Evolutionary conservation across 257 asterid species (phyloP).

Genomic region (Capsicum rhomboideum): DNA sequence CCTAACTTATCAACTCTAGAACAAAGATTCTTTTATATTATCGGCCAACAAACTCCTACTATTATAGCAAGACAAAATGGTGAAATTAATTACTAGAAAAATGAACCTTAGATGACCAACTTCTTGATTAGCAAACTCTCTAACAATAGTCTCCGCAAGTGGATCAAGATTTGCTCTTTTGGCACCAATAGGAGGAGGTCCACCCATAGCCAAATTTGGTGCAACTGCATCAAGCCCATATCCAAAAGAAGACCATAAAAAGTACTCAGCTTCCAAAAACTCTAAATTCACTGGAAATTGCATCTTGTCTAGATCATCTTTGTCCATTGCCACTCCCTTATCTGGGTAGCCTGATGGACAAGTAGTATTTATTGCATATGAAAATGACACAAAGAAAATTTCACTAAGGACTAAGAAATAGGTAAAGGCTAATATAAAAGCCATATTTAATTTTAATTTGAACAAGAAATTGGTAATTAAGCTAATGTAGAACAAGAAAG

Average conservation of each 20-base stretch:
- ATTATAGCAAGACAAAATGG: background rate
- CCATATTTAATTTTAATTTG: background rate
- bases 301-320: constrained; percentile 18
- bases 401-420: background rate
- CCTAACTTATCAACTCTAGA: background rate
- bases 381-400: background rate
- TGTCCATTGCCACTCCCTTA: background rate
- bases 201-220: constrained; percentile 21
- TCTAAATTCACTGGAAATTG: constrained; percentile 41
- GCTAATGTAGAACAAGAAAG: background rate
- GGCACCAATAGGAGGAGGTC: constrained; percentile 40
- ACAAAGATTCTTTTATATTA: no score
- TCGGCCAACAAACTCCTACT: background rate
- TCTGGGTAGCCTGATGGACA: background rate
- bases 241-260: constrained; percentile 29
- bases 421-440: background rate
- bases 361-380: background rate
- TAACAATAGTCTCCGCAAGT: background rate
- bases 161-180: constrained; percentile 33
- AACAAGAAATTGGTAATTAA: background rate
- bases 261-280: constrained; percentile 39
- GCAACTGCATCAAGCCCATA: constrained; percentile 32
- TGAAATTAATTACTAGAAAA: background rate
- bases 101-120: constrained; percentile 26
- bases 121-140: constrained; percentile 34